Evolutionary conservation across 1,284 basidiomycete genomes (phyloP), one percentile per base, ranked within the genome.

Genomic region (Ustanciosporium gigantosporum): DNA sequence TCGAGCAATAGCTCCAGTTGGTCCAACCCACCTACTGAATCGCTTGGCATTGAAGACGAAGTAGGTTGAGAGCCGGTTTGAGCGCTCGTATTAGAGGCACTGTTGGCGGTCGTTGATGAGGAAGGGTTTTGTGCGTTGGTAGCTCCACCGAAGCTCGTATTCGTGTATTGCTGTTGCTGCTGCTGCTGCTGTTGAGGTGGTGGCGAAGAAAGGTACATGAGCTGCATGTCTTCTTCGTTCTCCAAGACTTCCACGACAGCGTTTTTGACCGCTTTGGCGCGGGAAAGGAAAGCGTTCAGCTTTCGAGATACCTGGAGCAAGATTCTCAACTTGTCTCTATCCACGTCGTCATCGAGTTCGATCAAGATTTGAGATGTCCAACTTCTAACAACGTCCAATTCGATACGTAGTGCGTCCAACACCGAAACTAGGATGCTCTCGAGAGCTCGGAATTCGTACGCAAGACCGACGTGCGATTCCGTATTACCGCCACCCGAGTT

Each of bases 1-100:
- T 98, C 94, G 5, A 98, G 81, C 5, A 98, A 81, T 5, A 95
- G 83, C 76, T 98, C 94, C 1, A 97, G 82, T 65, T 97, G 92
- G 62, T 93, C 67, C 46, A 76, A 58, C 16, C 44, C 17, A 11
- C 27, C 38, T 38, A 53, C 58, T 9, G 40, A 17, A 7, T 45
- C 40, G n/a, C n/a, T n/a, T n/a, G n/a, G n/a, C n/a, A n/a, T n/a
- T n/a, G n/a, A n/a, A n/a, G n/a, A n/a, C n/a, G n/a, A n/a, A n/a
- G n/a, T n/a, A 29, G 27, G 27, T 9, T 9, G 9, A 29, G 9
- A 9, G 9, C n/a, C 27, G n/a, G 36, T 51, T 31, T 58, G 9
- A n/a, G 27, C 27, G 27, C n/a, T n/a, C 11, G 9, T 9, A n/a
- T 29, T 29, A n/a, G 27, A 29, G 27, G 27, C 27, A 29, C 11